These are phyloP conservation scores for Boletus sp. DNA, from an alignment of 1,284 basidiomycete genomes.

Conservation along the genomic window DNA sequence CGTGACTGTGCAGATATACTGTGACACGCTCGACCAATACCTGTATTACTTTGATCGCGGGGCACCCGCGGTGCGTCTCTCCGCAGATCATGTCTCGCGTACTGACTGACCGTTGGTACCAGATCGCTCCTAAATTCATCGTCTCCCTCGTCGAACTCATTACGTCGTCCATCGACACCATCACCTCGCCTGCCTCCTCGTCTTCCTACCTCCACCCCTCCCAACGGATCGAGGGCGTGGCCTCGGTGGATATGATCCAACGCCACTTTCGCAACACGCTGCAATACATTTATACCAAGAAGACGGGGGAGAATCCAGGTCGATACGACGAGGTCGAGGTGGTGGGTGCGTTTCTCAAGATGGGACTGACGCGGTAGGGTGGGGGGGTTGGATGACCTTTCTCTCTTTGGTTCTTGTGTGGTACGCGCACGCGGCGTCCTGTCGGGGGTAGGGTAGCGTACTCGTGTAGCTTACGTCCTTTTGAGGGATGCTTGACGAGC, in stretches of 20 bases:
- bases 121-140: slow-evolving; percentile 93
- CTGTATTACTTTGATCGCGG: slow-evolving; percentile 93
- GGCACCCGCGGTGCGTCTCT: slow-evolving; percentile 76
- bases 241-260: slow-evolving; percentile 89
- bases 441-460: no score
- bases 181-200: slow-evolving; percentile 58
- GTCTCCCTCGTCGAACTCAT: slow-evolving; percentile 94
- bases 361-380: slow-evolving; percentile 66
- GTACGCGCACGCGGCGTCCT: no score
- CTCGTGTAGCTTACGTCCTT: no score
- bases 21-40: slow-evolving; percentile 92
- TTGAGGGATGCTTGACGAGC: no score
- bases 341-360: slow-evolving; percentile 83
- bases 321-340: slow-evolving; percentile 87
- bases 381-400: no score
- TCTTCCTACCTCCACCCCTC: slow-evolving; percentile 82
- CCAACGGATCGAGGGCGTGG: slow-evolving; percentile 85
- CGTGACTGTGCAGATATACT: slow-evolving; percentile 91
- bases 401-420: no score
- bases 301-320: slow-evolving; percentile 53
- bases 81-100: neutral
- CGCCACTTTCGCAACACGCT: slow-evolving; percentile 93
- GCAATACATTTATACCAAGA: slow-evolving; percentile 78
- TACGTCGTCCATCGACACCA: slow-evolving; percentile 86
- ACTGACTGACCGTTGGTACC: neutral